Conservation (phyloP, 2,329 filamentous ascomycete genomes). For the Colletotrichum lentis region DNA sequence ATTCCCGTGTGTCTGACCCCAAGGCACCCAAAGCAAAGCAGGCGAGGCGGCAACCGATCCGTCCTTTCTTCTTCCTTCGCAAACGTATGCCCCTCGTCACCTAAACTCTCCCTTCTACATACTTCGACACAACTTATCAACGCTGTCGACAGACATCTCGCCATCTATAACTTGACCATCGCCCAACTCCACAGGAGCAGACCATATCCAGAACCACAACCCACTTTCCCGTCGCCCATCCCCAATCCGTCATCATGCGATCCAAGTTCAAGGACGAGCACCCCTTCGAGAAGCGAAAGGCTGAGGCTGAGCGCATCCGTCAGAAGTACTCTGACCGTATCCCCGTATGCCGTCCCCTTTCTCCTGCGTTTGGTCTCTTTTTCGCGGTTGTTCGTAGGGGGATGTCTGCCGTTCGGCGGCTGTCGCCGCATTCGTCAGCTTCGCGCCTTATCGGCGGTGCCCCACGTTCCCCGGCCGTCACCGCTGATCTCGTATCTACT, state of each 20-base stretch:
- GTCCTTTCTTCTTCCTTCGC: constrained; percentile 36
- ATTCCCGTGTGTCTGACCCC: constrained; percentile 36
- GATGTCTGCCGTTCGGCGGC: constrained; percentile 2
- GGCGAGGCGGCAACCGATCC: constrained; percentile 37
- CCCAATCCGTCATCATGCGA: constrained; percentile 74
- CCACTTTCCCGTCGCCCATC: constrained; percentile 36
- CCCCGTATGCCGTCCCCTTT: constrained; percentile 70
- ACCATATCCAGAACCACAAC: constrained; percentile 35
- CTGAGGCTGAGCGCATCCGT: constrained; percentile 97
- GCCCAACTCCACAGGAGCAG: constrained; percentile 28
- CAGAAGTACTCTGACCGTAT: constrained; percentile 99
- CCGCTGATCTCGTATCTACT: constrained; percentile 26
- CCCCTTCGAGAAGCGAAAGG: constrained; percentile 99
- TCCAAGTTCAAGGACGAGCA: constrained; percentile 99
- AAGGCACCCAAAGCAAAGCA: constrained; percentile 31
- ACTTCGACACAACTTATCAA: constrained; percentile 35
- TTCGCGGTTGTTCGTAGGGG: not conserved
- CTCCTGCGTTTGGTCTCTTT: not conserved
- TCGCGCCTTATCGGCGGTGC: constrained; percentile 31
- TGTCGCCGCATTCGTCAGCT: constrained; percentile 17
- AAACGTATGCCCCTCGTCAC: constrained; percentile 36
- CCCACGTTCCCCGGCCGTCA: constrained; percentile 35
- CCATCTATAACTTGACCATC: constrained; percentile 35
- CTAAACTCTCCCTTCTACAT: constrained; percentile 38
- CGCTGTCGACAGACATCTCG: constrained; percentile 23